These are phyloP conservation scores for Globisporangium ultimum DNA, from an alignment of 352 stramenopile genomes.

Conservation along the genomic window DNA sequence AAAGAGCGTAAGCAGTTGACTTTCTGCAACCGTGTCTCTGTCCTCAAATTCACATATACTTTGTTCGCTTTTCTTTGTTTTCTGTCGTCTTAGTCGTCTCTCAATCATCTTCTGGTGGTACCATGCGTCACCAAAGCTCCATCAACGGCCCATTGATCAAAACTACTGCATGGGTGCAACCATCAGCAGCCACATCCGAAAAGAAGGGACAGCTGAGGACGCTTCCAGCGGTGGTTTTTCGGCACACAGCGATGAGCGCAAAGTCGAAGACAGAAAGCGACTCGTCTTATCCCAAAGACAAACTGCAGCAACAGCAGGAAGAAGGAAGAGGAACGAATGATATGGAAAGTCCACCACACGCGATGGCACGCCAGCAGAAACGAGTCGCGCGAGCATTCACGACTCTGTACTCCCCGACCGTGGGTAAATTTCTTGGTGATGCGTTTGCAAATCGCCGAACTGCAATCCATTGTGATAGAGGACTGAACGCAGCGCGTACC, in stretches of 20 bases:
- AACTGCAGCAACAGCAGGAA: constrained; percentile 2
- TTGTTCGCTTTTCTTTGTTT: background rate
- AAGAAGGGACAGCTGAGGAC: background rate
- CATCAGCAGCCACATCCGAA: background rate
- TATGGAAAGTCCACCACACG: background rate
- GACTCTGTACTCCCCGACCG: constrained; percentile 27
- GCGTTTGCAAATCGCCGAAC: background rate
- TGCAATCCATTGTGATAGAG: background rate
- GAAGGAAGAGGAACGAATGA: background rate
- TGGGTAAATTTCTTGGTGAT: constrained; percentile 23
- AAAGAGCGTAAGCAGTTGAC: constrained; percentile 13
- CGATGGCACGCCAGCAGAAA: constrained; percentile 26
- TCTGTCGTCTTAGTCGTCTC: background rate
- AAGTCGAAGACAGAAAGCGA: constrained; percentile 6
- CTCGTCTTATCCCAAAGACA: background rate
- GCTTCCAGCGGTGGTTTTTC: background rate
- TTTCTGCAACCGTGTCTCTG: background rate
- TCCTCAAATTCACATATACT: background rate
- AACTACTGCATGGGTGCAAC: constrained; percentile 1
- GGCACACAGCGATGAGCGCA: background rate
- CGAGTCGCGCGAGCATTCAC: constrained; percentile 29
- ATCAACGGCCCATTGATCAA: constrained; percentile 1
- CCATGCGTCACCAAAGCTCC: background rate
- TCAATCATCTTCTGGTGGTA: background rate
- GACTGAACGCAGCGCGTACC: background rate